phyloP scores from a whole-genome alignment of 1,284 basidiomycete genomes.

The Retiboletus fuscus region DNA sequence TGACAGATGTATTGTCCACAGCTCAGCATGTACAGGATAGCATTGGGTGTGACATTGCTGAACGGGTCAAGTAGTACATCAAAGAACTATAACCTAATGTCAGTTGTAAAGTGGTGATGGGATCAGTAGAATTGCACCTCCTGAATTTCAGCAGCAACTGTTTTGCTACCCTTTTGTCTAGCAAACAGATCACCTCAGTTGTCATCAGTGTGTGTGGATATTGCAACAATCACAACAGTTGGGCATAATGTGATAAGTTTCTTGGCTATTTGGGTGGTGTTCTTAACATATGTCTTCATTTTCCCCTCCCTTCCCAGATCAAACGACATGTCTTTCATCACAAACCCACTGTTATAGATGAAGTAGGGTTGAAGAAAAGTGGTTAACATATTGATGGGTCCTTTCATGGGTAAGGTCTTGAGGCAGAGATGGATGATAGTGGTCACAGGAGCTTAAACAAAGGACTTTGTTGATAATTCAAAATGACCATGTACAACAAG shows the following conservation, averaged over 20 bases:
- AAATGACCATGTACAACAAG: neutral
- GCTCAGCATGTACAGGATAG: conserved; percentile 6
- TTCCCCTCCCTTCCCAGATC: conserved; percentile 12
- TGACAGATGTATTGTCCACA: conserved; percentile 4
- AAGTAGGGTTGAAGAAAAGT: conserved; percentile 3
- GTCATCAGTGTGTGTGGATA: conserved; percentile 7
- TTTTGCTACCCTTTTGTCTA: neutral
- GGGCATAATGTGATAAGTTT: neutral
- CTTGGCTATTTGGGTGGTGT: neutral
- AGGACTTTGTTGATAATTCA: neutral
- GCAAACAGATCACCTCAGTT: conserved; percentile 7
- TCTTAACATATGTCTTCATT: neutral
- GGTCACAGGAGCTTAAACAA: neutral
- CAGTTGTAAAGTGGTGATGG: no score
- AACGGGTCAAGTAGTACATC: no score
- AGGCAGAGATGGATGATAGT: conserved; percentile 5
- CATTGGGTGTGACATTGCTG: no score
- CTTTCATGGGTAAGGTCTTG: neutral
- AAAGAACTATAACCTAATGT: no score
- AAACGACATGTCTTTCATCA: neutral
- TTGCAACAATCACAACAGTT: neutral
- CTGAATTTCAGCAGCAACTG: neutral
- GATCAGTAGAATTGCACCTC: neutral
- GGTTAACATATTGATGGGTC: conserved; percentile 2
- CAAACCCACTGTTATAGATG: neutral